Percentiles rank a stretch among this genome's conserved stretches.
These are phyloP conservation scores for Globisporangium mamillatum DNA, from an alignment of 352 stramenopile species.

Conservation along the genomic window DNA sequence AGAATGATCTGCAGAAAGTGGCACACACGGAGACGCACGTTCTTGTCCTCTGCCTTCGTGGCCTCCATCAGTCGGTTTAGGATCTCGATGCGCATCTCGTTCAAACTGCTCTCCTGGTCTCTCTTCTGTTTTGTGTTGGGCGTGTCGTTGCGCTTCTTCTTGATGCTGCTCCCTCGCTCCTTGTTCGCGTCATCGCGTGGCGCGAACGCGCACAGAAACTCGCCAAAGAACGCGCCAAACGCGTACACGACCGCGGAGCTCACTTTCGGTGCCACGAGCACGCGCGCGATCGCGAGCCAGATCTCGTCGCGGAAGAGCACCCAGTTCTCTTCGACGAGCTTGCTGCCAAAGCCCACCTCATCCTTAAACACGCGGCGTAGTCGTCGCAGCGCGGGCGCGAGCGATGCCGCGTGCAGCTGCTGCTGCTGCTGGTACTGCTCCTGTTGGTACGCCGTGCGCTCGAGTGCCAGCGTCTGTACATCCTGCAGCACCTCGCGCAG, in stretches of 20 bases:
- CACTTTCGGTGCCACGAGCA: slow-evolving; percentile 44
- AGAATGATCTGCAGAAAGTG: slow-evolving; percentile 65
- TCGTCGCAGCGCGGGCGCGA: slow-evolving; percentile 48
- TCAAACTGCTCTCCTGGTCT: slow-evolving; percentile 19
- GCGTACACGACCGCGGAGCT: slow-evolving; percentile 45
- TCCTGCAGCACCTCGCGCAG: slow-evolving; percentile 67
- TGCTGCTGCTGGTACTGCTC: slow-evolving; percentile 13
- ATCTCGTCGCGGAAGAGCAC: slow-evolving; percentile 60
- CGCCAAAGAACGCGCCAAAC: slow-evolving; percentile 46
- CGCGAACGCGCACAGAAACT: slow-evolving; percentile 31
- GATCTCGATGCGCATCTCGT: slow-evolving; percentile 49
- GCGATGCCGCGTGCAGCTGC: slow-evolving; percentile 19
- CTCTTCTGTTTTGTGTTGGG: slow-evolving; percentile 12
- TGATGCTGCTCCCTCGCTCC: slow-evolving; percentile 15
- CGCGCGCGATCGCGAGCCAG: slow-evolving; percentile 49
- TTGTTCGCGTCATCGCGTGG: slow-evolving; percentile 10
- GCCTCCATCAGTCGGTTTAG: slow-evolving; percentile 43
- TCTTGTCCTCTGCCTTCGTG: slow-evolving; percentile 62
- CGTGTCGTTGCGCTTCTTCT: slow-evolving; percentile 22
- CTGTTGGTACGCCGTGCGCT: slow-evolving; percentile 41
- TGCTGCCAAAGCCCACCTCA: slow-evolving; percentile 39
- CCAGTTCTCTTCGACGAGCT: slow-evolving; percentile 52
- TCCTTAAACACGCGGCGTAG: slow-evolving; percentile 46
- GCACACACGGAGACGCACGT: slow-evolving; percentile 46
- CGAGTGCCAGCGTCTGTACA: slow-evolving; percentile 59